These are phyloP conservation scores for Cordyceps fumosorosea DNA, from an alignment of 2,329 filamentous ascomycete genomes.

Conservation along the genomic window DNA sequence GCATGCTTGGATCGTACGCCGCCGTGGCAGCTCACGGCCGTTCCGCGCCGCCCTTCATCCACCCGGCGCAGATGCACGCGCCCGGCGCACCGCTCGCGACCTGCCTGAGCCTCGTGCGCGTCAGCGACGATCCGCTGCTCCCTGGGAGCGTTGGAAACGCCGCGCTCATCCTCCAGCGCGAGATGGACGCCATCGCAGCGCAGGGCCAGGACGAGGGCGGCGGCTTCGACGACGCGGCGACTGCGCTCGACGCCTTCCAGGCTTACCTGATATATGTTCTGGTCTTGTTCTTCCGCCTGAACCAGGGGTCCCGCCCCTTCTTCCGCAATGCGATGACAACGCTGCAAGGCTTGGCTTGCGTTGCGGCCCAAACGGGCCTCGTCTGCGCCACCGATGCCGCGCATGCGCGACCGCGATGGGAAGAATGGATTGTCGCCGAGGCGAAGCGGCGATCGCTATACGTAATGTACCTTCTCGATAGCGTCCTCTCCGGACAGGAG, in stretches of 20 bases:
- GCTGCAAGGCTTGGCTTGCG: conserved; percentile 43
- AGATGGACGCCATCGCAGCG: background rate
- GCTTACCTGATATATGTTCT: conserved; percentile 48
- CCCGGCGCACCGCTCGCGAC: background rate
- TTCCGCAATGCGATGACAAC: conserved; percentile 40
- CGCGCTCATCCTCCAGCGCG: background rate
- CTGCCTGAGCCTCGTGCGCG: background rate
- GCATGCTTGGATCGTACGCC: conserved; percentile 9
- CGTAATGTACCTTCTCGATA: conserved; percentile 48
- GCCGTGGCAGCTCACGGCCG: conserved; percentile 4
- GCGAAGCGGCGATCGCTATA: conserved; percentile 46
- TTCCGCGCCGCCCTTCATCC: background rate
- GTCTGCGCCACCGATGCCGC: conserved; percentile 35
- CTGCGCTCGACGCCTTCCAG: conserved; percentile 39
- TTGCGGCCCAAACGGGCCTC: conserved; percentile 33
- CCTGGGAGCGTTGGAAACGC: background rate
- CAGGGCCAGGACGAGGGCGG: background rate
- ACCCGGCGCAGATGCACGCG: background rate
- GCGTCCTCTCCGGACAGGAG: conserved; percentile 37
- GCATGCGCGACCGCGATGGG: conserved; percentile 39
- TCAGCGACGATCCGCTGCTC: conserved; percentile 1
- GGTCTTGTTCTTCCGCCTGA: conserved; percentile 37
- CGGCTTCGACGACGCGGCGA: background rate
- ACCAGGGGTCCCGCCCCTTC: conserved; percentile 21
- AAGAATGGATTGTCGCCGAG: conserved; percentile 46